Evolutionary conservation across 306 rosid species (phyloP).

Genomic region (Quercus berberidifolia): DNA sequence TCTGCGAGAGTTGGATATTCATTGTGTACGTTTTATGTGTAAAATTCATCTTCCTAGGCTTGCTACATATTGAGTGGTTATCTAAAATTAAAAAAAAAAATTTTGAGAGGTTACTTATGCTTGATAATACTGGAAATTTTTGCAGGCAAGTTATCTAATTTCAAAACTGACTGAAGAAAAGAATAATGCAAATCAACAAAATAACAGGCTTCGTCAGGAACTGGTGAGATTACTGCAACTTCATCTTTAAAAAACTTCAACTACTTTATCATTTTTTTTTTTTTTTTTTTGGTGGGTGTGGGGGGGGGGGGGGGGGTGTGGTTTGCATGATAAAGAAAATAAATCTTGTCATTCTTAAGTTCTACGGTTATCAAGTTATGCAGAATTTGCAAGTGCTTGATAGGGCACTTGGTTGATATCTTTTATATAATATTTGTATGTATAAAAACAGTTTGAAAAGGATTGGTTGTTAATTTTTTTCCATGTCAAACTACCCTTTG

Average conservation of each 20-base stretch:
- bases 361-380: neutral
- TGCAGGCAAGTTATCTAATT: slow-evolving; percentile 73
- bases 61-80: neutral
- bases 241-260: neutral
- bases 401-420: neutral
- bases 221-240: slow-evolving; percentile 50
- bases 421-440: neutral
- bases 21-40: neutral
- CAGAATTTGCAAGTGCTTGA: neutral
- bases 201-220: slow-evolving; percentile 77
- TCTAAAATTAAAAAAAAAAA: too few species aligned
- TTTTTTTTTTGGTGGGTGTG: neutral
- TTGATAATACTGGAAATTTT: slow-evolving; percentile 10
- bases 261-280: neutral
- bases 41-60: neutral
- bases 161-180: slow-evolving; percentile 71
- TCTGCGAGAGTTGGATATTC: slow-evolving; percentile 2
- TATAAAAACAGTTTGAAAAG: neutral
- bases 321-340: neutral
- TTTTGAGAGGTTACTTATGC: neutral
- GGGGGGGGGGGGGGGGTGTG: too few species aligned
- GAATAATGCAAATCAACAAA: slow-evolving; percentile 60
- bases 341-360: neutral
- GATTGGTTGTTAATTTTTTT: neutral
- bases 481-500: neutral